Percentiles rank a stretch among this genome's conserved stretches.
Evolutionary conservation across 495 filamentous ascomycete species (phyloP).

Genomic region (Recurvomyces mirabilis): DNA sequence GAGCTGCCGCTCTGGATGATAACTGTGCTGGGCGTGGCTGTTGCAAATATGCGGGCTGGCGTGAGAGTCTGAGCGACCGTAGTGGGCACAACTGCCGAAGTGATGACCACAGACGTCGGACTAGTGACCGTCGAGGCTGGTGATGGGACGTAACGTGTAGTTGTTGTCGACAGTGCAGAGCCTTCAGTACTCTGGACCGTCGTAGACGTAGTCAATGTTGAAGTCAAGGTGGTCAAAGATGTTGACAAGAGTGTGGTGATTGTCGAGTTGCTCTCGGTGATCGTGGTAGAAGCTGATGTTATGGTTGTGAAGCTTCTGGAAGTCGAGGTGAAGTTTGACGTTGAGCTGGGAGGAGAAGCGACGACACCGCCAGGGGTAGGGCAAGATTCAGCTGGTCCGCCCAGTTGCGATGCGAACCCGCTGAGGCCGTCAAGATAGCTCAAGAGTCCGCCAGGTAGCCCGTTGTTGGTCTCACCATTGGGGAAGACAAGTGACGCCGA

Average conservation of each 20-base stretch:
- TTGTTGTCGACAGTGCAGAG: too few species aligned
- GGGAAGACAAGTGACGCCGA: conserved; percentile 3
- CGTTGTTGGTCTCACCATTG: neutral
- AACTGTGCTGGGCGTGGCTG: neutral
- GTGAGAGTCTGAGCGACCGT: neutral
- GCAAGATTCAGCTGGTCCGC: neutral
- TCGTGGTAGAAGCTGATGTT: too few species aligned
- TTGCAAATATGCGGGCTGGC: neutral
- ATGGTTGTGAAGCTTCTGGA: neutral
- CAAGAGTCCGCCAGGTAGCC: neutral
- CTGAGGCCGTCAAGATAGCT: neutral
- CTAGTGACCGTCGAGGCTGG: neutral
- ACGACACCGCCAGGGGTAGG: neutral
- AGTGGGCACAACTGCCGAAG: neutral
- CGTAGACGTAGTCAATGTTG: too few species aligned
- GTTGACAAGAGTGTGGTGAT: too few species aligned
- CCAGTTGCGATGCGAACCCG: neutral
- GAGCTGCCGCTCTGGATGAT: neutral
- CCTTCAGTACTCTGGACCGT: too few species aligned
- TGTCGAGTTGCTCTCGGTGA: too few species aligned
- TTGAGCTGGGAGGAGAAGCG: neutral
- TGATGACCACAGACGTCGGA: neutral
- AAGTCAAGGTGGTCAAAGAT: too few species aligned
- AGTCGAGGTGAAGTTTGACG: too few species aligned
- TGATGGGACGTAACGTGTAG: too few species aligned